Percentiles rank a stretch among this genome's conserved stretches.
These are phyloP conservation scores for Globisporangium splendens DNA, from an alignment of 352 stramenopile species.

Conservation along the genomic window DNA sequence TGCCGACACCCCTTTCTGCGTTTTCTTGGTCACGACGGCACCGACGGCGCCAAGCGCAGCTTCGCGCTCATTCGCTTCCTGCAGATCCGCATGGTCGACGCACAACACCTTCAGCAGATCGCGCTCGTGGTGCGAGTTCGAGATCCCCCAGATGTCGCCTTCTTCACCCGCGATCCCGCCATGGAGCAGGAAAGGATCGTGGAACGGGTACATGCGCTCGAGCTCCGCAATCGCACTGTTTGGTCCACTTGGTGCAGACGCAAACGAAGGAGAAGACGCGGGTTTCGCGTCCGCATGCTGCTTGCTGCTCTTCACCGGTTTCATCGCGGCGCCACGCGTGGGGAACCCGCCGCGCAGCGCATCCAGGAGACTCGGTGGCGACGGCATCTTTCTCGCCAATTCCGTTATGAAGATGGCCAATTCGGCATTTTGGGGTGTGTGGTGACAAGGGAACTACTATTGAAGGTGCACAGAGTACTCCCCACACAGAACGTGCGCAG, in stretches of 20 bases:
- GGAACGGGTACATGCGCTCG: conserved; percentile 22
- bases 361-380: conserved; percentile 19
- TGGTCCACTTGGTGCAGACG: not conserved
- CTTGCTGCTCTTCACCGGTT: too few species aligned
- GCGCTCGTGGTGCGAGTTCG: conserved; percentile 19
- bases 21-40: conserved; percentile 54
- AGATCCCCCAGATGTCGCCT: conserved; percentile 24
- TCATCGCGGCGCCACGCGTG: not conserved
- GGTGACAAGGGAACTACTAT: too few species aligned
- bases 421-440: too few species aligned
- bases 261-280: conserved; percentile 2
- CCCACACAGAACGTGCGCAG: too few species aligned
- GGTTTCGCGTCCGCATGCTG: conserved; percentile 4
- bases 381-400: not conserved
- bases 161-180: conserved; percentile 18
- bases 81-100: conserved; percentile 54
- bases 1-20: conserved; percentile 7
- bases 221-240: conserved; percentile 1
- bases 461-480: too few species aligned
- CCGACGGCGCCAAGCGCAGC: conserved; percentile 36
- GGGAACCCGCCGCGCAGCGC: conserved; percentile 26
- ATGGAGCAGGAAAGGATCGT: conserved; percentile 30
- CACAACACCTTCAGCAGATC: conserved; percentile 47
- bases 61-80: conserved; percentile 48
- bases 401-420: too few species aligned